phyloP scores from a whole-genome alignment of 2,329 filamentous ascomycete genomes.

The Pseudogymnoascus sp. region DNA sequence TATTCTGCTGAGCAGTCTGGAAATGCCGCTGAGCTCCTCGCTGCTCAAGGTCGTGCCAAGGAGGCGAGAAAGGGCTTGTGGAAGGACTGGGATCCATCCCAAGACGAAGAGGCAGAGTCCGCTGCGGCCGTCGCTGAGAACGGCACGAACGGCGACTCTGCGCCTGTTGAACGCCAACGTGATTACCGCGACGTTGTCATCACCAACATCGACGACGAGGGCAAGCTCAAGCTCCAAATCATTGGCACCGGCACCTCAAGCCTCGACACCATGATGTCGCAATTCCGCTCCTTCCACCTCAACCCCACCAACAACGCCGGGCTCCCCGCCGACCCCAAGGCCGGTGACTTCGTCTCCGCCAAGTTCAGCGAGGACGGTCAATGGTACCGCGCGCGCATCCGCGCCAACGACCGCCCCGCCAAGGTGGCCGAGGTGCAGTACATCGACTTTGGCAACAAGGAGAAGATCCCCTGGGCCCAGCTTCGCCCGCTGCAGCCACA shows the following conservation, averaged over 20 bases:
- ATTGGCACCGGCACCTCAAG: constrained; percentile 79
- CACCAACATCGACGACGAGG: constrained; percentile 77
- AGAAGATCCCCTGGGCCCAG: constrained; percentile 75
- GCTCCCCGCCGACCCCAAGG: constrained; percentile 70
- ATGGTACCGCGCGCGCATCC: constrained; percentile 90
- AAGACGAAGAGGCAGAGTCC: constrained; percentile 55
- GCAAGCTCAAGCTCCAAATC: constrained; percentile 83
- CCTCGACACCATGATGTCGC: constrained; percentile 78
- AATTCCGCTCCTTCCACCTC: constrained; percentile 85
- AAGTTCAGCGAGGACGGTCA: constrained; percentile 82
- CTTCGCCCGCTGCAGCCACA: constrained; percentile 75
- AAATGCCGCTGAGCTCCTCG: constrained; percentile 77
- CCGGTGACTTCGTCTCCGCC: constrained; percentile 84
- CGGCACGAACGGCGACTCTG: constrained; percentile 43
- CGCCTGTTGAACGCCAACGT: constrained; percentile 53
- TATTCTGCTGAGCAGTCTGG: constrained; percentile 96
- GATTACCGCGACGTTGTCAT: constrained; percentile 94
- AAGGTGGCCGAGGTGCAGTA: constrained; percentile 88
- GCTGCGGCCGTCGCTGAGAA: constrained; percentile 41
- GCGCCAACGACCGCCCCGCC: constrained; percentile 83
- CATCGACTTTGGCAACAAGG: constrained; percentile 93
- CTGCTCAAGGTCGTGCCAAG: constrained; percentile 83
- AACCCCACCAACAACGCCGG: constrained; percentile 71
- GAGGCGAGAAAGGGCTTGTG: constrained; percentile 80
- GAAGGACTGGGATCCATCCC: constrained; percentile 88